Percentiles rank a stretch among this genome's conserved stretches.
Conservation (phyloP, 2,329 filamentous ascomycete species). For the Botrytis tulipae region DNA sequence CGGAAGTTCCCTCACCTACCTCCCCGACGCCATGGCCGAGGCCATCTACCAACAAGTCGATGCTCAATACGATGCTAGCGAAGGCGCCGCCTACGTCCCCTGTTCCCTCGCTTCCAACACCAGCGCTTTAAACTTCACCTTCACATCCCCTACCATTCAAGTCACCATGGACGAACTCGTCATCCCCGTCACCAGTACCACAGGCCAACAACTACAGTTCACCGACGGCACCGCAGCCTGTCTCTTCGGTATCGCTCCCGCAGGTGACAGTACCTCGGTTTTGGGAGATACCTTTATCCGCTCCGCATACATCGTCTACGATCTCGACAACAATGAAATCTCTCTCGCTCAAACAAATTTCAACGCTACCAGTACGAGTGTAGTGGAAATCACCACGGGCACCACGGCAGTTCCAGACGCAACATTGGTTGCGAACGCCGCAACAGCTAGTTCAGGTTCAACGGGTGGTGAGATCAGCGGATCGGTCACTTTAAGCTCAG, state of each 20-base stretch:
- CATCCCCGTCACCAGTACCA: conserved; percentile 47
- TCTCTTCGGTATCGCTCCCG: conserved; percentile 65
- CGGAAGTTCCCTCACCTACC: conserved; percentile 65
- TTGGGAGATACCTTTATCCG: conserved; percentile 74
- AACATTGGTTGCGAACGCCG: conserved; percentile 48
- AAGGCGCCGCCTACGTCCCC: conserved; percentile 60
- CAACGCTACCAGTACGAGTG: conserved; percentile 50
- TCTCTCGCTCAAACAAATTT: conserved; percentile 67
- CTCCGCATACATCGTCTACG: conserved; percentile 74
- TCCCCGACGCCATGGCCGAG: conserved; percentile 55
- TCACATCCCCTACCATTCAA: conserved; percentile 52
- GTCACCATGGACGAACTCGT: conserved; percentile 61
- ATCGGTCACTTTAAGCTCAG: conserved; percentile 21
- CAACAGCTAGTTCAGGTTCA: conserved; percentile 45
- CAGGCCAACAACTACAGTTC: conserved; percentile 51
- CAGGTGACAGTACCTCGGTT: conserved; percentile 54
- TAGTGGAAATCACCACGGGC: conserved; percentile 56
- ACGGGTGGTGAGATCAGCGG: conserved; percentile 23
- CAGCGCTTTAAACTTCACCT: conserved; percentile 52
- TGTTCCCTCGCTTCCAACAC: conserved; percentile 50
- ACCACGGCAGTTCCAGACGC: conserved; percentile 53
- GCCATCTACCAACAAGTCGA: conserved; percentile 57
- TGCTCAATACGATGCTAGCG: conserved; percentile 54
- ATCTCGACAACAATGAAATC: conserved; percentile 69
- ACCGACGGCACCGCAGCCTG: conserved; percentile 56